Conservation (phyloP, 805 yeast genomes). For the Yamadazyma sp. region DNA sequence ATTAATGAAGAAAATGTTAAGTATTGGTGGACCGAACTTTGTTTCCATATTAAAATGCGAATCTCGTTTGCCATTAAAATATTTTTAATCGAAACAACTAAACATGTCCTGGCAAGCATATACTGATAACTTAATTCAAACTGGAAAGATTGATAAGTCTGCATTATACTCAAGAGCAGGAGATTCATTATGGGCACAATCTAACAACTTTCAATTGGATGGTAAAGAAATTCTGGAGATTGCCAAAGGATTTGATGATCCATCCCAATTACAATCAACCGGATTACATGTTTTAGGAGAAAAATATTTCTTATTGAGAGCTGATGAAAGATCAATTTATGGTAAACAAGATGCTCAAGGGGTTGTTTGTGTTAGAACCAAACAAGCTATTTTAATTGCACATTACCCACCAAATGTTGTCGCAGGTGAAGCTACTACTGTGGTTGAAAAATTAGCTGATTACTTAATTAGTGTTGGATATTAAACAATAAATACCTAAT, state of each 20-base stretch:
- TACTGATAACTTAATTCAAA: constrained; percentile 86
- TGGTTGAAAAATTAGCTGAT: constrained; percentile 94
- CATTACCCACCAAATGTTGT: constrained; percentile 90
- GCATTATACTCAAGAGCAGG: constrained; percentile 94
- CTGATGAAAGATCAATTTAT: constrained; percentile 90
- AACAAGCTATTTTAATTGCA: constrained; percentile 88
- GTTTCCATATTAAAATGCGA: too few species aligned
- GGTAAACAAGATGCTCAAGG: constrained; percentile 91
- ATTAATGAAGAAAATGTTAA: too few species aligned
- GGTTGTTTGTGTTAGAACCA: constrained; percentile 85
- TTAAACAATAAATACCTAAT: constrained; percentile 34
- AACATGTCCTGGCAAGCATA: constrained; percentile 63
- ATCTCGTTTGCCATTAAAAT: not conserved
- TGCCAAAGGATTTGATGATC: constrained; percentile 77
- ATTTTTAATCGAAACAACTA: not conserved
- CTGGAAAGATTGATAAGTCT: constrained; percentile 88
- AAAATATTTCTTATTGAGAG: constrained; percentile 84
- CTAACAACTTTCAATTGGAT: constrained; percentile 62
- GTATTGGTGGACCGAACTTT: too few species aligned
- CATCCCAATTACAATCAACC: constrained; percentile 72
- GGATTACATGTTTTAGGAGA: constrained; percentile 84
- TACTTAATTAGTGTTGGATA: constrained; percentile 86
- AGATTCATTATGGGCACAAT: constrained; percentile 89
- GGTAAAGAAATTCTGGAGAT: constrained; percentile 70
- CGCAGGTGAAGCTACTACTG: constrained; percentile 92